Base-by-base conservation (phyloP, 2,329 filamentous ascomycete species). In the Apiospora sp. region DNA sequence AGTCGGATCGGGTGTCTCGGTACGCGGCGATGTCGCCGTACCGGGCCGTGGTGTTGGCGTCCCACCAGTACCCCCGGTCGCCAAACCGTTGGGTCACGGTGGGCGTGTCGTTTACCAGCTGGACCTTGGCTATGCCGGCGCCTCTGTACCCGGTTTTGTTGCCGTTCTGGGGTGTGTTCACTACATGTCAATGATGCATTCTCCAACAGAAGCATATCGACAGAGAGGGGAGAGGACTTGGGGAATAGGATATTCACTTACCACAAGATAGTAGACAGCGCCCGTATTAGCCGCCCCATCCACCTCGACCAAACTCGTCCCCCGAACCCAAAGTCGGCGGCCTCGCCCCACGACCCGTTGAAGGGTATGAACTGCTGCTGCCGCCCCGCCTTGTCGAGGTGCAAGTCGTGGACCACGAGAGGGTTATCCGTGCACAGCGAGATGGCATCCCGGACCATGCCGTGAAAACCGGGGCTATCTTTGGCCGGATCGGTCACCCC, bases 21-120 rank as follows among this genome's bases (percentile, higher is more conserved):
- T 84, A 84, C 1, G 82, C 79, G 1, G 80, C 78, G 2, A 82
- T 74, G 68, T 85, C 83, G 34, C 83, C 83, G 48, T 84, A 84
- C 10, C 81, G 81, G 8, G 83, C 74, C 4, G 73, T 76, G 12
- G 46, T 75, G 8, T 73, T 72, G 5, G 78, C 75, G 6, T 81
- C 74, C 83, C 82, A 85, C 83, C 83, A 84, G 69, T 79, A 82
- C 5, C 80, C 80, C 3, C 70, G 73, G 46, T 74, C 70, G n/a
- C 80, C 80, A 67, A 76, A 75, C 7, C 83, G 80, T 64, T 81
- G 51, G 7, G 80, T 83, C 2, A 83, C 79, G 0, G 81, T 83
- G 0, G 83, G 83, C 1, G 76, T 77, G 22, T 75, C 80, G 67
- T 82, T 41, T 10, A 82, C 72, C 8, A 83, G 74, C 51, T 82